These are phyloP conservation scores for Craterostigma plantagineum DNA, from an alignment of 257 asterid genomes.

Conservation along the genomic window DNA sequence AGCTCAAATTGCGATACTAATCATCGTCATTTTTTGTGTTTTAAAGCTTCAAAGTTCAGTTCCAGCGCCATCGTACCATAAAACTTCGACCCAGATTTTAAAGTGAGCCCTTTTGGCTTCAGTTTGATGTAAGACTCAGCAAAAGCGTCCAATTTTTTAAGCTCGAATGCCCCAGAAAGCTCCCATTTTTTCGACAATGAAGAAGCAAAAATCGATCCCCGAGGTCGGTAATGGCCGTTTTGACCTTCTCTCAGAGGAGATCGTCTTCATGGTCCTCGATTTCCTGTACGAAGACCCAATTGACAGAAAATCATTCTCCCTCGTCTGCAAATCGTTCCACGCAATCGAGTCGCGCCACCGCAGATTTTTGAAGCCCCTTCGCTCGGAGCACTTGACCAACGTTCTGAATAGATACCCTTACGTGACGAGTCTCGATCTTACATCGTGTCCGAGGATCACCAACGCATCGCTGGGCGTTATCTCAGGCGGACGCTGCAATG, in stretches of 20 bases:
- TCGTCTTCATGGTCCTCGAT: slow-evolving; percentile 49
- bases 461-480: slow-evolving; percentile 11
- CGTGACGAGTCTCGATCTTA: slow-evolving; percentile 13
- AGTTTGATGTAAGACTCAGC: too few species aligned
- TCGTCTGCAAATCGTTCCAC: slow-evolving; percentile 51
- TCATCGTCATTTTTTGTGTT: too few species aligned
- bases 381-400: slow-evolving; percentile 8
- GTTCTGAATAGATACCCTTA: slow-evolving; percentile 12
- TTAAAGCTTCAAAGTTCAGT: too few species aligned
- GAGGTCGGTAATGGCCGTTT: slow-evolving; percentile 25
- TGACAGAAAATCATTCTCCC: slow-evolving; percentile 70
- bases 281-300: slow-evolving; percentile 43
- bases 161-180: slow-evolving; percentile 7
- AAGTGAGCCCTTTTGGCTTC: too few species aligned
- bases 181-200: slow-evolving; percentile 23
- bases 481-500: slow-evolving; percentile 6
- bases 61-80: too few species aligned
- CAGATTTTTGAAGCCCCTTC: slow-evolving; percentile 24
- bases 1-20: too few species aligned
- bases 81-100: too few species aligned
- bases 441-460: slow-evolving; percentile 15
- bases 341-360: slow-evolving; percentile 54
- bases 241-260: slow-evolving; percentile 57
- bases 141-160: not conserved
- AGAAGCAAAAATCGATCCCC: slow-evolving; percentile 21